Percentiles rank a stretch among this genome's conserved stretches.
phyloP scores from a whole-genome alignment of 768 basidiomycete genomes.

The Cyclocybe aegerita region DNA sequence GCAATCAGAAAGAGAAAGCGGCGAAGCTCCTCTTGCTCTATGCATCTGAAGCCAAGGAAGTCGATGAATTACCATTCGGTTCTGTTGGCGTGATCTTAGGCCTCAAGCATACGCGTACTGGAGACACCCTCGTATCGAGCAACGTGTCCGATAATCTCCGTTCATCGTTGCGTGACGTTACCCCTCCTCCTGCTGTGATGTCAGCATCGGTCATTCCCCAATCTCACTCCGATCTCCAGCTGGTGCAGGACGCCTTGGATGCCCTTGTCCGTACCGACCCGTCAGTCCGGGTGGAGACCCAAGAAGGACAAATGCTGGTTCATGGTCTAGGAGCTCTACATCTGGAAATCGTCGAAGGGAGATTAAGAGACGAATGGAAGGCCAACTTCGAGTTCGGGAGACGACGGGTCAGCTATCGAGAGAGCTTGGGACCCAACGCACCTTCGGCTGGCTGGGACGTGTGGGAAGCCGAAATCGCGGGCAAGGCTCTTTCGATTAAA shows the following conservation, averaged over 20 bases:
- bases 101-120: slow-evolving; percentile 80
- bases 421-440: slow-evolving; percentile 41
- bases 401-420: slow-evolving; percentile 81
- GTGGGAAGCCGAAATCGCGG: slow-evolving; percentile 67
- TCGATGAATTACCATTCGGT: slow-evolving; percentile 77
- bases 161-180: slow-evolving; percentile 58
- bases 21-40: slow-evolving; percentile 79
- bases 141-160: slow-evolving; percentile 36
- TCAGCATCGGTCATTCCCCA: slow-evolving; percentile 81
- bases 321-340: slow-evolving; percentile 86
- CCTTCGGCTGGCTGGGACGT: slow-evolving; percentile 33
- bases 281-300: slow-evolving; percentile 76
- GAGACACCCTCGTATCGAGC: slow-evolving; percentile 74
- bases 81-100: slow-evolving; percentile 85
- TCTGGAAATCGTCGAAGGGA: slow-evolving; percentile 85
- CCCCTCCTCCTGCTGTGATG: slow-evolving; percentile 81
- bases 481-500: slow-evolving; percentile 49
- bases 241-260: slow-evolving; percentile 74
- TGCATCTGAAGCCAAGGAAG: slow-evolving; percentile 73
- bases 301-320: slow-evolving; percentile 81
- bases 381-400: slow-evolving; percentile 74
- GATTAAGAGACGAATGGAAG: slow-evolving; percentile 78
- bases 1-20: slow-evolving; percentile 69
- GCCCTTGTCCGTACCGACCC: slow-evolving; percentile 83
- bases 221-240: slow-evolving; percentile 74